Evolutionary conservation across 2,329 filamentous ascomycete species (phyloP).

Genomic region (Botryotinia narcissicola): DNA sequence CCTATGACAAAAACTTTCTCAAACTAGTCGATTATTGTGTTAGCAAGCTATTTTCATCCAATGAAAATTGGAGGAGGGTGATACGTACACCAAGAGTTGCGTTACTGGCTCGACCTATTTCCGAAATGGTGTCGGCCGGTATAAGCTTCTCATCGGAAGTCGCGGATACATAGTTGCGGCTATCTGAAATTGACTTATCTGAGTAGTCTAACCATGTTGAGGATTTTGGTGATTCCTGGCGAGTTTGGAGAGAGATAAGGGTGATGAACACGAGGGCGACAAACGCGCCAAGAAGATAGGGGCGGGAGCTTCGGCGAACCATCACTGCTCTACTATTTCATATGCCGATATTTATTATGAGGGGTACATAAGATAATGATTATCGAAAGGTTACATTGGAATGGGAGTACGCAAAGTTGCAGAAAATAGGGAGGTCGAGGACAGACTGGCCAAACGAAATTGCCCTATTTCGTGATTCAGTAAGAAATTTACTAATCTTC

Average conservation of each 20-base stretch:
- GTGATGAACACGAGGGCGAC: not conserved
- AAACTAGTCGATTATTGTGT: conserved; percentile 33
- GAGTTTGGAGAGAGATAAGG: not conserved
- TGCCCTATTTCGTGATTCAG: not conserved
- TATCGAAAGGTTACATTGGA: not conserved
- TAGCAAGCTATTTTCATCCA: not conserved
- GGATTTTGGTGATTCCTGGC: not conserved
- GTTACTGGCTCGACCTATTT: conserved; percentile 10
- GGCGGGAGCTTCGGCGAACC: not conserved
- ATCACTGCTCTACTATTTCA: not conserved
- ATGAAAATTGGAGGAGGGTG: not conserved
- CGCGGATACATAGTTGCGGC: not conserved
- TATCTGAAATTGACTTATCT: not conserved
- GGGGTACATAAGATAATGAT: not conserved
- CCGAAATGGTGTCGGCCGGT: conserved; percentile 2
- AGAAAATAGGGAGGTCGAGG: not conserved
- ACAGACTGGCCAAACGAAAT: not conserved
- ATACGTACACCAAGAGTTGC: not conserved
- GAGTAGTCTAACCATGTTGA: conserved; percentile 14
- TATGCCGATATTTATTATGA: not conserved
- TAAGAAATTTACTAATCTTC: not conserved
- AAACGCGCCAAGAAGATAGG: not conserved
- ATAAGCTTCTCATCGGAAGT: not conserved
- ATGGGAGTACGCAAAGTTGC: not conserved
- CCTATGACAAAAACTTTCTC: conserved; percentile 48